Evolutionary conservation across 108 stramenopile genomes (phyloP).

Genomic region (Schizochytrium sp.): DNA sequence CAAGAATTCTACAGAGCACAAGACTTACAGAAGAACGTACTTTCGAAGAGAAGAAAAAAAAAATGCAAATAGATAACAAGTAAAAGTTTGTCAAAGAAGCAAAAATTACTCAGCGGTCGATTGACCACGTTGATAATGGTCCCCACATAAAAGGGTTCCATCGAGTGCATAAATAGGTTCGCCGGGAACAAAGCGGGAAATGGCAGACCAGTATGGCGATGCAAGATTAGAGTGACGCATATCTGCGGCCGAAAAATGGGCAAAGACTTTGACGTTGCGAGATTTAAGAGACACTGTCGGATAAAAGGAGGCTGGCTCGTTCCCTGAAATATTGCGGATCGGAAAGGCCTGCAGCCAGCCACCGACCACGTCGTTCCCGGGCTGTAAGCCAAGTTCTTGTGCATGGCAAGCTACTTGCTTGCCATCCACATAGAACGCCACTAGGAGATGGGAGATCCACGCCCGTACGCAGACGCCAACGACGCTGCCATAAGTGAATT

Average conservation of each 20-base stretch:
- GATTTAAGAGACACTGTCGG: constrained; percentile 52
- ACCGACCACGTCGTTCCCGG: not conserved
- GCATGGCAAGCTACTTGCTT: constrained; percentile 22
- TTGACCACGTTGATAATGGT: not conserved
- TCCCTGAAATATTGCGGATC: constrained; percentile 13
- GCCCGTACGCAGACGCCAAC: constrained; percentile 55
- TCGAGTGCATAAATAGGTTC: constrained; percentile 59
- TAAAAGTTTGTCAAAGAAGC: not conserved
- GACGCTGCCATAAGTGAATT: constrained; percentile 46
- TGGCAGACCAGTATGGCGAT: constrained; percentile 21
- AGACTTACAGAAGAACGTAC: not conserved
- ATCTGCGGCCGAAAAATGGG: constrained; percentile 52
- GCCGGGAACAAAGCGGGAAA: constrained; percentile 26
- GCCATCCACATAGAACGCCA: constrained; percentile 47
- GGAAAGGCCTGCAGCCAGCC: constrained; percentile 37
- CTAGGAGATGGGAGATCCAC: constrained; percentile 45
- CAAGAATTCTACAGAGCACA: too few relatives aligned
- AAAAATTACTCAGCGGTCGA: not conserved
- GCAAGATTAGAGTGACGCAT: constrained; percentile 42
- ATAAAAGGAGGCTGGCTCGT: constrained; percentile 9
- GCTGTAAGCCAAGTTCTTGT: constrained; percentile 9
- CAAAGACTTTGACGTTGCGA: constrained; percentile 58
- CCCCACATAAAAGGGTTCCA: constrained; percentile 24
- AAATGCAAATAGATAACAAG: not conserved
- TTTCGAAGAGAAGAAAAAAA: not conserved